These are phyloP conservation scores for Magnusiomyces clavatus DNA, from an alignment of 1,139 yeast genomes.

Conservation along the genomic window DNA sequence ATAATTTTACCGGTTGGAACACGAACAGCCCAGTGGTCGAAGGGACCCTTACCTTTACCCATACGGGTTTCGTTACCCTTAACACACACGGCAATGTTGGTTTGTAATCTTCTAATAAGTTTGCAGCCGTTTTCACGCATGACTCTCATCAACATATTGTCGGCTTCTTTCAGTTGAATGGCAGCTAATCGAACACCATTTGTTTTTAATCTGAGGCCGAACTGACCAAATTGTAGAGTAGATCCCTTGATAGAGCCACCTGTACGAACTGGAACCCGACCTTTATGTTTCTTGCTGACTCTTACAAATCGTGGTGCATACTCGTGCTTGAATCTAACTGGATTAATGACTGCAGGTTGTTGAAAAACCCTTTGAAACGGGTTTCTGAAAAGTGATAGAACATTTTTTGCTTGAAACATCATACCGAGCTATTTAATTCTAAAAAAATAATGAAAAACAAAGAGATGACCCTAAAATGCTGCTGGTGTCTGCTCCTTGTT, in stretches of 20 bases:
- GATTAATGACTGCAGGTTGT: constrained; percentile 1
- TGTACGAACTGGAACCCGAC: constrained; percentile 86
- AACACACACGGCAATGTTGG: constrained; percentile 84
- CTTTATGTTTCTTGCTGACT: constrained; percentile 81
- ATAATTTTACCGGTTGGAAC: constrained; percentile 92
- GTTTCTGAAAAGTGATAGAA: not conserved
- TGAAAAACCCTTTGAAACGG: not conserved
- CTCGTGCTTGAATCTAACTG: constrained; percentile 53
- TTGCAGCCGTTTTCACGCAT: constrained; percentile 66
- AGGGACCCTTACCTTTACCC: constrained; percentile 99
- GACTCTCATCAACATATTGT: constrained; percentile 71
- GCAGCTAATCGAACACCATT: constrained; percentile 88
- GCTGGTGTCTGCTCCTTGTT: not conserved
- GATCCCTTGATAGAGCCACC: constrained; percentile 95
- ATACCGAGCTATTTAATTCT: not conserved
- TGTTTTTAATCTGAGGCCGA: constrained; percentile 79
- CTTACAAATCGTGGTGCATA: constrained; percentile 76
- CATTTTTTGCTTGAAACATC: constrained; percentile 4
- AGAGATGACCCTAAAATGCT: not conserved
- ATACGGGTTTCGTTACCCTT: constrained; percentile 99
- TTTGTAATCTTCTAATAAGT: constrained; percentile 71
- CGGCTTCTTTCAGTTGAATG: constrained; percentile 85
- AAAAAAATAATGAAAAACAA: not conserved
- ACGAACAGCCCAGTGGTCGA: constrained; percentile 95
- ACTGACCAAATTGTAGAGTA: constrained; percentile 68